phyloP scores from a whole-genome alignment of 805 yeast species.

The Kuraishia borneana region DNA sequence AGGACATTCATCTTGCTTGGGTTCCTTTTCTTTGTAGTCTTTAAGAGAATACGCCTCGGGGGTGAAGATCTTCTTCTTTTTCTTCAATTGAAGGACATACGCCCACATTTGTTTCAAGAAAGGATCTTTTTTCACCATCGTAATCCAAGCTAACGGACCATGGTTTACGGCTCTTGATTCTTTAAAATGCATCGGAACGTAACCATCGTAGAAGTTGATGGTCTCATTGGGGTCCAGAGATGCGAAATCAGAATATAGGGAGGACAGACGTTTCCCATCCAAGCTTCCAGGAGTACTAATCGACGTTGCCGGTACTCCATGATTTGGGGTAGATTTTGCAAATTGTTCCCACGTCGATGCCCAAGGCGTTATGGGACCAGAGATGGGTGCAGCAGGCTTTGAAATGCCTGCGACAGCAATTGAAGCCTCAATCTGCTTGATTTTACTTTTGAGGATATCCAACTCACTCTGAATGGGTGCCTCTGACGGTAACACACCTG shows the following conservation, averaged over 20 bases:
- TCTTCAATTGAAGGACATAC: constrained; percentile 11
- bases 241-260: neutral
- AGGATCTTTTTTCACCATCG: constrained; percentile 36
- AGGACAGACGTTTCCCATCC: neutral
- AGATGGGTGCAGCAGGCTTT: neutral
- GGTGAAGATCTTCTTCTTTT: constrained; percentile 4
- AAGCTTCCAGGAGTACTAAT: neutral
- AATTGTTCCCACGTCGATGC: neutral
- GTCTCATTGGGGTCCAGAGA: constrained; percentile 17
- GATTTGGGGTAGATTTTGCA: neutral
- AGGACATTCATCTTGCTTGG: constrained; percentile 3
- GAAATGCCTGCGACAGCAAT: constrained; percentile 22
- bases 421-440: constrained; percentile 34
- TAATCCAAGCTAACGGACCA: constrained; percentile 42
- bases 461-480: constrained; percentile 15
- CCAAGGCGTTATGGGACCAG: neutral
- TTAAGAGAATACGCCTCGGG: constrained; percentile 4
- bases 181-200: constrained; percentile 28
- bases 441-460: constrained; percentile 27
- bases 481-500: neutral
- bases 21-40: constrained; percentile 5
- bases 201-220: constrained; percentile 30
- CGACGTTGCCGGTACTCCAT: neutral
- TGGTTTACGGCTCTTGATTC: constrained; percentile 30
- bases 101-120: constrained; percentile 24